A percentile compares a stretch with the other conserved stretches of the same genome.
Evolutionary conservation across 495 filamentous ascomycete species (phyloP).

Genomic region (Penicillium ucsense): DNA sequence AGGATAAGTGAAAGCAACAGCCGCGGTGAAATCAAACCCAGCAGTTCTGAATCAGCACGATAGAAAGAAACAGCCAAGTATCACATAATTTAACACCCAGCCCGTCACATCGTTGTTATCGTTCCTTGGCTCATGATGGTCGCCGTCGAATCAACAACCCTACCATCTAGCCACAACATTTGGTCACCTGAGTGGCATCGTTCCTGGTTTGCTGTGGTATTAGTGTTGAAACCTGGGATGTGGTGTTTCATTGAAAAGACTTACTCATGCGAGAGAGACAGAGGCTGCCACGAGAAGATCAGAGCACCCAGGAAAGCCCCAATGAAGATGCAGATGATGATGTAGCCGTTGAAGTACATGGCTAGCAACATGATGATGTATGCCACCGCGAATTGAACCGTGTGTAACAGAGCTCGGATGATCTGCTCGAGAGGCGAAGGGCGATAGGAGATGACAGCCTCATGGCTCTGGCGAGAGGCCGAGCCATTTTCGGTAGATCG

Average conservation of each 20-base stretch:
- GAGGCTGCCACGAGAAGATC: constrained; percentile 47
- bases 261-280: constrained; percentile 11
- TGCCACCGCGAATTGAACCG: constrained; percentile 57
- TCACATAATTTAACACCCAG: too few relatives aligned
- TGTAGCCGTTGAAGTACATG: constrained; percentile 57
- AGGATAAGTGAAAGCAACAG: too few relatives aligned
- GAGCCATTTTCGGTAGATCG: background rate
- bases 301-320: constrained; percentile 53
- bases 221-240: too few relatives aligned
- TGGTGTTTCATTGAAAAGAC: background rate
- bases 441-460: constrained; percentile 21
- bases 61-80: too few relatives aligned
- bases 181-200: constrained; percentile 26
- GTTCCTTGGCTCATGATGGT: background rate
- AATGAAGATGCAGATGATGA: constrained; percentile 26
- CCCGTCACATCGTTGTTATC: too few relatives aligned
- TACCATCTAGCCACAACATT: constrained; percentile 21
- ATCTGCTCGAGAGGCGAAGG: constrained; percentile 47
- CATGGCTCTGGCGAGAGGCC: background rate
- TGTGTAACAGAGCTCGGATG: constrained; percentile 53
- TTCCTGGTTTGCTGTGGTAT: constrained; percentile 10
- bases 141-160: background rate
- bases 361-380: constrained; percentile 66
- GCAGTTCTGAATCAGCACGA: too few relatives aligned
- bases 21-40: too few relatives aligned